Evolutionary conservation across 352 stramenopile genomes (phyloP), one percentile per base, ranked within the genome.

Genomic region (Globisporangium uncinulatum): DNA sequence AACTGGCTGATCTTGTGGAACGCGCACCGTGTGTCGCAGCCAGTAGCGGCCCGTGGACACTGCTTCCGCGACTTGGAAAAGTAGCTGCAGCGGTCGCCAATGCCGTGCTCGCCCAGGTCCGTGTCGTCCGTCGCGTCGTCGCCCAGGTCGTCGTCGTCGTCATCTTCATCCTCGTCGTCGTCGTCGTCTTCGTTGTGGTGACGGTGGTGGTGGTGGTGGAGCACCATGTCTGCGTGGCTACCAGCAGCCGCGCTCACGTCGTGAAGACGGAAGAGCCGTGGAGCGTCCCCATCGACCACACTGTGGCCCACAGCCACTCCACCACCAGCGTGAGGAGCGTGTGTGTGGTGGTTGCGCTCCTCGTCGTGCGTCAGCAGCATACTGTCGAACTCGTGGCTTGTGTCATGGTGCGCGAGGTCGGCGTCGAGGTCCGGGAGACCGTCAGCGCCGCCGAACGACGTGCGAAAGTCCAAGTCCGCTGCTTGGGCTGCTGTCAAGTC

Each of bases 1-100:
- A 93, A 93, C 63, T 93, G 83, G 55, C 83, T 93, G 55, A 87
- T 55, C 51, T 93, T 93, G 62, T 93, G 83, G 56, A 91, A 85
- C 11, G 74, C 77, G 56, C 83, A 93, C 39, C 83, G 77, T 15
- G 79, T 76, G 44, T 93, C 80, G n/a, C 85, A 57, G 3, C 83
- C 83, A n/a, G 83, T 87, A 0, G 83, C 71, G 4, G 70, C 71
- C 11, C 83, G 76, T 15, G 76, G 74, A 52, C 83, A 93, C 19
- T 81, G 73, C 60, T 74, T 67, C 11, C 79, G 80, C 57, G 83
- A 78, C 62, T 85, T 88, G 53, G 79, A 83, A 50, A 86, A 86
- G 63, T 89, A 93, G 24, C 73, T 73, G 41, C 83, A 93, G 5
- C 72, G 71, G 47, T 78, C 76, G 10, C 62, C 51, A 29, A 63